Conservation (phyloP, 306 rosid genomes). For the Glycine tomentella region DNA sequence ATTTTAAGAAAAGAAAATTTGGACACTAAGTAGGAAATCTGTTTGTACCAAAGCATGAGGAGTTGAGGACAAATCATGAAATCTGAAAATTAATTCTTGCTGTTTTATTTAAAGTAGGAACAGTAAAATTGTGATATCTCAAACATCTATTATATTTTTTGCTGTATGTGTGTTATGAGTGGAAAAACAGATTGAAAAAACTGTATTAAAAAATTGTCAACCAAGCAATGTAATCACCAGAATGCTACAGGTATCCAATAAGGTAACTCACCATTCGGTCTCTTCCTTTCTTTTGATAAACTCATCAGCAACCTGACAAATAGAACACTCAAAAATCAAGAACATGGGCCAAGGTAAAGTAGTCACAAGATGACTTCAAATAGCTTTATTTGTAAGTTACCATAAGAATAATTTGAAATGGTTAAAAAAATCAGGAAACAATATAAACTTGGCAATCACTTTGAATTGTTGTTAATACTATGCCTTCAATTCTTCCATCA, state of each 20-base stretch:
- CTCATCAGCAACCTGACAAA: constrained; percentile 87
- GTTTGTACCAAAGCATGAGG: not conserved
- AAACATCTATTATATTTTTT: not conserved
- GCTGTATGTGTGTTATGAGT: not conserved
- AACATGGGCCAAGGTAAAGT: not conserved
- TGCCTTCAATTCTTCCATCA: constrained; percentile 15
- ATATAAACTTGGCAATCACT: constrained; percentile 24
- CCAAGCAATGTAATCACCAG: constrained; percentile 30
- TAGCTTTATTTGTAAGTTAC: not conserved
- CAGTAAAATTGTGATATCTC: not conserved
- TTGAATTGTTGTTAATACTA: not conserved
- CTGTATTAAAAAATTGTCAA: not conserved
- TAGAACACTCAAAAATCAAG: constrained; percentile 41
- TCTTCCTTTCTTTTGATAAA: constrained; percentile 87
- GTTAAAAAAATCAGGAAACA: constrained; percentile 10
- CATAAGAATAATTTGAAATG: constrained; percentile 3
- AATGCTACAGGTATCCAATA: constrained; percentile 24
- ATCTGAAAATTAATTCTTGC: constrained; percentile 1
- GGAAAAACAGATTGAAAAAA: not conserved
- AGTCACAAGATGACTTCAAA: constrained; percentile 26
- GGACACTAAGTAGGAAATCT: not conserved
- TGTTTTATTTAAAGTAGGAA: constrained; percentile 15
- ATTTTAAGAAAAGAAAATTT: not conserved
- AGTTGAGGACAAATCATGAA: not conserved
- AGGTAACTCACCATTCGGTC: constrained; percentile 82